Evolutionary conservation across 352 stramenopile genomes (phyloP).

Genomic region (Globisporangium perplexum): DNA sequence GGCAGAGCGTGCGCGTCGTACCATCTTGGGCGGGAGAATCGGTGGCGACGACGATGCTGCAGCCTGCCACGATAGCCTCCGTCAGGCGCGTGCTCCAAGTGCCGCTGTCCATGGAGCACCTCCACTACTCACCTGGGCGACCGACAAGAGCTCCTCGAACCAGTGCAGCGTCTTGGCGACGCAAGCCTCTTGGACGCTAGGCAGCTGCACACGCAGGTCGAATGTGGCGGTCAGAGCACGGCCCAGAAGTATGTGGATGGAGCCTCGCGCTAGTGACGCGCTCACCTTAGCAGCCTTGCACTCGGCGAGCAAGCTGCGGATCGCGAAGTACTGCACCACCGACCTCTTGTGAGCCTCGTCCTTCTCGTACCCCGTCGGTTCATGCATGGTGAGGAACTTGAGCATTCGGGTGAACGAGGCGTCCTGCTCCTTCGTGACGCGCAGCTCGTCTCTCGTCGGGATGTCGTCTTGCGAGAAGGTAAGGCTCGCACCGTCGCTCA

Average conservation of each 20-base stretch:
- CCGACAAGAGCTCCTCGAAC: conserved; percentile 40
- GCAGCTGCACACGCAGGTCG: conserved; percentile 29
- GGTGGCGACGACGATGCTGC: conserved; percentile 25
- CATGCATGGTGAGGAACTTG: conserved; percentile 48
- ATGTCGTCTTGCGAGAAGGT: conserved; percentile 20
- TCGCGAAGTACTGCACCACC: conserved; percentile 42
- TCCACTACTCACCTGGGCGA: conserved; percentile 16
- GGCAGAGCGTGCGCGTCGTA: conserved; percentile 5
- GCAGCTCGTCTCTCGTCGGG: conserved; percentile 29
- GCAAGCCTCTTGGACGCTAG: conserved; percentile 36
- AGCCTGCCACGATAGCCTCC: conserved; percentile 7
- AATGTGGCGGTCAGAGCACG: not conserved
- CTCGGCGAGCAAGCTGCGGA: conserved; percentile 48
- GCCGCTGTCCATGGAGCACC: not conserved
- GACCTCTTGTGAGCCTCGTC: conserved; percentile 47
- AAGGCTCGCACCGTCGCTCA: conserved; percentile 30
- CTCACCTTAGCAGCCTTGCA: conserved; percentile 49
- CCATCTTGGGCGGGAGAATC: conserved; percentile 52
- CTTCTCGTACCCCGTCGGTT: conserved; percentile 51
- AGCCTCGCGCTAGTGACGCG: not conserved
- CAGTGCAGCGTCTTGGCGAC: conserved; percentile 44
- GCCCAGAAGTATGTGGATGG: not conserved
- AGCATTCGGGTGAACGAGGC: conserved; percentile 34
- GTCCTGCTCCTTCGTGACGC: conserved; percentile 30
- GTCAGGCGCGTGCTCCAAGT: not conserved